A percentile compares a stretch with the other conserved stretches of the same genome.
These are phyloP conservation scores for Vaccinium macrocarpon DNA, from an alignment of 148 eudicot species.

Conservation along the genomic window DNA sequence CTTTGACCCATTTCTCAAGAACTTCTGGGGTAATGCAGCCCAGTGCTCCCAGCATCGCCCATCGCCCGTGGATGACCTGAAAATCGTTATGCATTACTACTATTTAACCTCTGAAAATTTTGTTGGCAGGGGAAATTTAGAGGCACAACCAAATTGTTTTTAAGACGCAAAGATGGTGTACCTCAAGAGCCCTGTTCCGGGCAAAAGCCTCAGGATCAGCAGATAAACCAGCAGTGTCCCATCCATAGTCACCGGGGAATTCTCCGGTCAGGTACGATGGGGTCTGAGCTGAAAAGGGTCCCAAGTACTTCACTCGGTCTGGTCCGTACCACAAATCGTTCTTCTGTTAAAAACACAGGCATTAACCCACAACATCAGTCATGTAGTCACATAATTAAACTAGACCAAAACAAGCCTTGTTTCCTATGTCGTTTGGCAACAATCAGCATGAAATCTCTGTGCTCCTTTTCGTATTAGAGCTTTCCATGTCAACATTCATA, in stretches of 20 bases:
- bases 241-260: conserved; percentile 91
- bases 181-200: conserved; percentile 94
- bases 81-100: background rate
- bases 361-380: background rate
- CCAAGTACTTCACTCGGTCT: conserved; percentile 79
- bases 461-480: background rate
- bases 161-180: conserved; percentile 13
- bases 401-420: background rate
- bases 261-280: conserved; percentile 84
- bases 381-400: background rate
- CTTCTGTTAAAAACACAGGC: conserved; percentile 37
- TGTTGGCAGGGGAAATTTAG: conserved; percentile 28
- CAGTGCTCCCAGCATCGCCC: conserved; percentile 91
- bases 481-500: too few relatives aligned
- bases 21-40: conserved; percentile 87
- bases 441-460: too few relatives aligned
- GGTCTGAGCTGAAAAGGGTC: conserved; percentile 94
- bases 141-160: background rate
- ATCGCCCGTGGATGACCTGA: conserved; percentile 79
- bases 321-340: conserved; percentile 95
- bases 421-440: too few relatives aligned
- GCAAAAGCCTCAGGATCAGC: conserved; percentile 97
- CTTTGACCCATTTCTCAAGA: conserved; percentile 71
- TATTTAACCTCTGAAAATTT: too few relatives aligned
- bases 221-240: conserved; percentile 96